A percentile compares a stretch with the other conserved stretches of the same genome.
Evolutionary conservation across 768 basidiomycete genomes (phyloP).

Genomic region (Serendipita vermifera): DNA sequence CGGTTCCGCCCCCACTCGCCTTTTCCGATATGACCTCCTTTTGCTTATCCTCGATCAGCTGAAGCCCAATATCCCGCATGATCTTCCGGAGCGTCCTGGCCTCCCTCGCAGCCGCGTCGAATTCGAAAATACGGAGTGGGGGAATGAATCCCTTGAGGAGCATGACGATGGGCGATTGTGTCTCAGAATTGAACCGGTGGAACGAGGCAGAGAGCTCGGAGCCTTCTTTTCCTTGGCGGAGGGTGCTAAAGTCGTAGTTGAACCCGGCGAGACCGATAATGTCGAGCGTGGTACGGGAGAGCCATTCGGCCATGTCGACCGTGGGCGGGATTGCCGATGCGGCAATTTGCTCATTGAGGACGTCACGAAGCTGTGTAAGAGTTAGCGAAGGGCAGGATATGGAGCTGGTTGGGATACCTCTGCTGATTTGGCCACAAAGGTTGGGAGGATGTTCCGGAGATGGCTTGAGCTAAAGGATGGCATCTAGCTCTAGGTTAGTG

Average conservation of each 20-base stretch:
- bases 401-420: neutral
- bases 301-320: constrained; percentile 51
- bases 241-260: constrained; percentile 41
- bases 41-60: constrained; percentile 25
- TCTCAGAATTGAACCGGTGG: neutral
- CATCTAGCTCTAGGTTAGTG: neutral
- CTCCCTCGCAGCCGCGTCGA: neutral
- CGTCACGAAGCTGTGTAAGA: neutral
- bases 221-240: constrained; percentile 19
- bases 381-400: neutral
- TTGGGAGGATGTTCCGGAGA: neutral
- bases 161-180: neutral
- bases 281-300: constrained; percentile 52
- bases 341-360: neutral
- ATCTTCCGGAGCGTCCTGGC: constrained; percentile 18
- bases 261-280: constrained; percentile 47
- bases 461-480: constrained; percentile 1
- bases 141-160: constrained; percentile 6
- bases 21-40: constrained; percentile 21
- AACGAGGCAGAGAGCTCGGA: neutral
- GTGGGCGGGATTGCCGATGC: neutral
- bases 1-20: constrained; percentile 25
- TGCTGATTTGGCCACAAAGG: neutral
- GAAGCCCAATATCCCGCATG: constrained; percentile 22
- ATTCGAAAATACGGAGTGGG: neutral